Percentiles rank a stretch among this genome's conserved stretches.
Conservation (phyloP, 306 rosid genomes). For the Morella rubra region DNA sequence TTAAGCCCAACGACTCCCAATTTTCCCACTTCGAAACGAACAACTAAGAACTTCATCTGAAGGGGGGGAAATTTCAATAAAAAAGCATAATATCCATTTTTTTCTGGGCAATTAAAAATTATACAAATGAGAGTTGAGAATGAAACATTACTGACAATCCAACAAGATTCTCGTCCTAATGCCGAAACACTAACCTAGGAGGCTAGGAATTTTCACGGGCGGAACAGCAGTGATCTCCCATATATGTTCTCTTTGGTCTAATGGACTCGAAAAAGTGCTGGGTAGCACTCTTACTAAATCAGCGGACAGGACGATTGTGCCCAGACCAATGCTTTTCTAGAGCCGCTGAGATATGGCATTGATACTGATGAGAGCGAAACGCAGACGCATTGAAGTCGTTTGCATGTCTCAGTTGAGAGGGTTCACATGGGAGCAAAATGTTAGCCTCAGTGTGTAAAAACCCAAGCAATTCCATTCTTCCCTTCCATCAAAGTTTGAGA, state of each 20-base stretch:
- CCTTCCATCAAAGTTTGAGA: too few species aligned
- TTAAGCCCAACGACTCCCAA: too few species aligned
- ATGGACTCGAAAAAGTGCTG: neutral
- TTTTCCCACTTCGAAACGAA: too few species aligned
- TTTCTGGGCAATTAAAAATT: neutral
- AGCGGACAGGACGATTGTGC: neutral
- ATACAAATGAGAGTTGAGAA: neutral
- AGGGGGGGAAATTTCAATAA: too few species aligned
- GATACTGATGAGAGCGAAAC: neutral
- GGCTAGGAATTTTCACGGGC: neutral
- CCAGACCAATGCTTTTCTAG: neutral
- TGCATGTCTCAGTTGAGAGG: neutral
- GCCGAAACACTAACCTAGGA: neutral
- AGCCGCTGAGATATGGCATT: neutral
- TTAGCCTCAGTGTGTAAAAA: neutral
- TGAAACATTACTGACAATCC: neutral
- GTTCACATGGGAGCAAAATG: neutral
- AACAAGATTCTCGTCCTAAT: neutral
- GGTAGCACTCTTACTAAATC: neutral
- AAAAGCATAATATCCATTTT: too few species aligned
- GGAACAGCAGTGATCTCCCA: neutral
- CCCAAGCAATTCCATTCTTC: neutral
- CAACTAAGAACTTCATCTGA: too few species aligned
- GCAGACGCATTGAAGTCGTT: neutral
- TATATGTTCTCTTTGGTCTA: neutral